phyloP scores from a whole-genome alignment of 257 asterid species.

The Penstemon davidsonii region DNA sequence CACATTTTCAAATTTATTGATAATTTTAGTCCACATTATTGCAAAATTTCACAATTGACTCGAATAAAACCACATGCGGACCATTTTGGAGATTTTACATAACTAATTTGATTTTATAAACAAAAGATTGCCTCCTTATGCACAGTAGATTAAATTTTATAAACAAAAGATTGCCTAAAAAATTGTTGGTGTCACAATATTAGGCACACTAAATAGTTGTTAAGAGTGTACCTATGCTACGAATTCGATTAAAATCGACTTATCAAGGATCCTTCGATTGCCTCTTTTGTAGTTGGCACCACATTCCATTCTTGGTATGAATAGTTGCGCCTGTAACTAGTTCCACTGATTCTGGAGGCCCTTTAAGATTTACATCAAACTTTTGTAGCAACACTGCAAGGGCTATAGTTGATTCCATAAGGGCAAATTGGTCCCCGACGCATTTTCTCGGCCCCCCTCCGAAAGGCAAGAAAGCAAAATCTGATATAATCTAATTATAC shows the following conservation, averaged over 20 bases:
- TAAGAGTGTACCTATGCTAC: no score
- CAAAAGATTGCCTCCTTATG: no score
- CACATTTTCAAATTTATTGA: no score
- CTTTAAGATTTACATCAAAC: conserved; percentile 47
- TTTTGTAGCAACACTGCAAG: conserved; percentile 73
- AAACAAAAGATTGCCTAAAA: no score
- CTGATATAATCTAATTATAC: conserved; percentile 62
- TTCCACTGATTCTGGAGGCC: conserved; percentile 71
- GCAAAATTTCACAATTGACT: no score
- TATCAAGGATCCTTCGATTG: conserved; percentile 24
- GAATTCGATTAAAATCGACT: background rate
- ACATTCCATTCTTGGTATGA: conserved; percentile 84
- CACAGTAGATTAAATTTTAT: no score
- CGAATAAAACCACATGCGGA: no score
- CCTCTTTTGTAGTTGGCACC: conserved; percentile 83
- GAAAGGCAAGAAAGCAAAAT: conserved; percentile 92
- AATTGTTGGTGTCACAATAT: no score
- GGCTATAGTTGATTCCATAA: conserved; percentile 94
- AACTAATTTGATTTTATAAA: no score
- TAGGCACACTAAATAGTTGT: no score
- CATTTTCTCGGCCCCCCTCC: conserved; percentile 98
- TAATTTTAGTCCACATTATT: no score
- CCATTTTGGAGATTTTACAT: no score
- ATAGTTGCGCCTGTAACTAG: conserved; percentile 95
- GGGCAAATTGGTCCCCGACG: conserved; percentile 97